Evolutionary conservation across 1,139 yeast genomes (phyloP), one percentile per base, ranked within the genome.

Genomic region (Suhomyces bribrorum): DNA sequence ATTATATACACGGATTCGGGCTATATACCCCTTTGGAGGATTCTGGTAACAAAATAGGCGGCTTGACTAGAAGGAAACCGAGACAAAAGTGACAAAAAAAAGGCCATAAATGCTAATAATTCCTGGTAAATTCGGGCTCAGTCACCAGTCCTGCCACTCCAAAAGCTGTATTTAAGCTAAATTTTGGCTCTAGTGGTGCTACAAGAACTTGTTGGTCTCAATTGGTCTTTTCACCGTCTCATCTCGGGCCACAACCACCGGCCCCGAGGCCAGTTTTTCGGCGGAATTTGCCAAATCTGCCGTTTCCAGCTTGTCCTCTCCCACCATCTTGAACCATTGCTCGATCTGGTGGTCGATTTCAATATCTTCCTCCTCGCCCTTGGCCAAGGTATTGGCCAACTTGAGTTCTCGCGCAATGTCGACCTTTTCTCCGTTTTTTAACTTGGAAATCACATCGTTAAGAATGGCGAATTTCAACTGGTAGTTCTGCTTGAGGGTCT

Each of bases 331-430:
- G 36, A 70, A 55, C 39, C 71, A 62, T 31, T 58, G 53, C 39
- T 70, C 72, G 39, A 72, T 52, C 44, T 59, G 63, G 26, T 68
- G 64, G 47, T 72, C 77, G 25, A 70, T 50, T 36, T 70, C 73
- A 18, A 70, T 57, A 41, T 69, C 75, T 7, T 56, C 61, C 0
- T 62, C 49, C 40, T 59, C 65, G 38, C 61, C 51, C 34, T 58
- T 54, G 9, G 71, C 60, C 32, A 69, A 54, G 4, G 69, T 56
- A 41, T 65, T 62, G 12, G 74, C 71, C 29, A 72, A 51, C 35
- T 53, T 59, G 40, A 72, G 58, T 40, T 72, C 77, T 32, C 59
- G 57, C 2, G 62, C 56, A 12, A 72, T 52, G 48, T 72, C 73
- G 13, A 72, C 62, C 5, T 48, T 51, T 34, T 67, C 69, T 6